Evolutionary conservation across 495 filamentous ascomycete species (phyloP).

Genomic region (Penicillium lividum): DNA sequence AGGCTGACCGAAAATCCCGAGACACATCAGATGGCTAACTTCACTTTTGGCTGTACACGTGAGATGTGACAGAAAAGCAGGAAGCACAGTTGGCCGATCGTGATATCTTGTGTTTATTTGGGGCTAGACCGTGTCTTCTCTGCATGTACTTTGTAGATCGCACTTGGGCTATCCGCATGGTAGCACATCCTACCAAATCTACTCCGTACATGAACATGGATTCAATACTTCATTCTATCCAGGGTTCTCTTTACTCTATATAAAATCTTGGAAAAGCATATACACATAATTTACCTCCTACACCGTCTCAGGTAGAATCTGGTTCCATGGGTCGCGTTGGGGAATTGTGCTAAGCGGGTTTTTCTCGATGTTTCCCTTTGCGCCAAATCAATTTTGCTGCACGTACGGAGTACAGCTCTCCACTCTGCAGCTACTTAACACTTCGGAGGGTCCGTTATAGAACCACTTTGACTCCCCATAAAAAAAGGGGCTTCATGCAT

Average conservation of each 20-base stretch:
- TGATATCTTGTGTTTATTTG: background rate
- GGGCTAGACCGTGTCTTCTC: conserved; percentile 9
- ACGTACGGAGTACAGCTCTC: background rate
- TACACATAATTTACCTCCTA: conserved; percentile 12
- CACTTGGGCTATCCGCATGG: background rate
- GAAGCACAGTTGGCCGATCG: background rate
- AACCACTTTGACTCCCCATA: background rate
- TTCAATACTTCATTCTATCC: background rate
- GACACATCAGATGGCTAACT: conserved; percentile 3
- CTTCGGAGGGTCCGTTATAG: background rate
- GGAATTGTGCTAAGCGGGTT: background rate
- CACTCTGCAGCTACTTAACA: background rate
- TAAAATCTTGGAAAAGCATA: background rate
- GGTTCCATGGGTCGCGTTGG: conserved; percentile 18
- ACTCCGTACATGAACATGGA: background rate
- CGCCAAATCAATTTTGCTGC: conserved; percentile 4
- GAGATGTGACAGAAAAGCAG: background rate
- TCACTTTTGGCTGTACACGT: conserved; percentile 3
- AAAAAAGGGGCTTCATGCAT: background rate
- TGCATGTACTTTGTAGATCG: conserved; percentile 8
- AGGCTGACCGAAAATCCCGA: conserved; percentile 13
- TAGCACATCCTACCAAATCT: background rate
- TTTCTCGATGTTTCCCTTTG: conserved; percentile 17
- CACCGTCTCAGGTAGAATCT: conserved; percentile 11
- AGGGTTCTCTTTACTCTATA: too few species aligned